Conservation (phyloP, 257 asterid genomes). For the Primulina tabacum region DNA sequence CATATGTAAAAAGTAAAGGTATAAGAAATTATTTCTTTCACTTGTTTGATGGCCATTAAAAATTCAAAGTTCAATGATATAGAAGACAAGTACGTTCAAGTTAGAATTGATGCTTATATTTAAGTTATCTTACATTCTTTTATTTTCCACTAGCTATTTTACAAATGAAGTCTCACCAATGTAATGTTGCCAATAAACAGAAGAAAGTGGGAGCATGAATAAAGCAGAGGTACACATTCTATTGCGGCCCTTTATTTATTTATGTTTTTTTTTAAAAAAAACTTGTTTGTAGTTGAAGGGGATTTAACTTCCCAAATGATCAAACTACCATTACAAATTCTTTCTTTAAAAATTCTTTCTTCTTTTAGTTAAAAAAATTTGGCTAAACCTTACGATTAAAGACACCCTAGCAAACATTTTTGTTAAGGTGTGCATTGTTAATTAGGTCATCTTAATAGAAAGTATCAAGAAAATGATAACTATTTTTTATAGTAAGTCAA, state of each 20-base stretch:
- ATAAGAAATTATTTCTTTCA: no score
- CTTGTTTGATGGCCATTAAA: neutral
- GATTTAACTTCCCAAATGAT: conserved; percentile 25
- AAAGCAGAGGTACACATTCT: conserved; percentile 37
- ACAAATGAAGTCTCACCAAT: conserved; percentile 37
- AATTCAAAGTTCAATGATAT: neutral
- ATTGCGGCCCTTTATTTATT: conserved; percentile 3
- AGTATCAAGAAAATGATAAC: conserved; percentile 22
- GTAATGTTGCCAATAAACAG: conserved; percentile 34
- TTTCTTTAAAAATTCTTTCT: no score
- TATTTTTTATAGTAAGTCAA: conserved; percentile 24
- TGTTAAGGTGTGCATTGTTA: conserved; percentile 18
- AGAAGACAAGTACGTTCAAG: neutral
- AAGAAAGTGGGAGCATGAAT: conserved; percentile 49
- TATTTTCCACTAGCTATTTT: conserved; percentile 31
- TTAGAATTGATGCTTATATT: conserved; percentile 13
- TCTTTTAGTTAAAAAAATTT: no score
- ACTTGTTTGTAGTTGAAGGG: neutral
- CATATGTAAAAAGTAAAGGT: no score
- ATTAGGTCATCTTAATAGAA: conserved; percentile 28
- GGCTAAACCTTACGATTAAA: no score
- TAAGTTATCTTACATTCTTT: conserved; percentile 15
- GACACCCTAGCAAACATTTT: conserved; percentile 19
- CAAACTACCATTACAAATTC: conserved; percentile 4
- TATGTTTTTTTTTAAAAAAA: no score